Base-by-base conservation (phyloP, 768 basidiomycete species). In the Peribolospora baueri region DNA sequence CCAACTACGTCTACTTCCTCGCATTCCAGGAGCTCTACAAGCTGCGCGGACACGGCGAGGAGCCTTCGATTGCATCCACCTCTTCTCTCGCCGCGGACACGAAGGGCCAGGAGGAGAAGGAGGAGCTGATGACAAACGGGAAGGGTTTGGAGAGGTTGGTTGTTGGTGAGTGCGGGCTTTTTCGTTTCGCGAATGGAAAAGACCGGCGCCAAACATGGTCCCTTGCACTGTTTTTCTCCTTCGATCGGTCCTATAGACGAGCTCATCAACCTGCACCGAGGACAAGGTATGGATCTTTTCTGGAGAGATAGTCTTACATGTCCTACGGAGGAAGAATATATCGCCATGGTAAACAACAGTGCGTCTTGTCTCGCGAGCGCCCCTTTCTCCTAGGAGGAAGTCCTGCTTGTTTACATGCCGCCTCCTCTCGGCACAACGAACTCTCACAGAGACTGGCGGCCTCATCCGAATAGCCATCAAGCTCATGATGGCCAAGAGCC, bases 301-400 rank as follows among this genome's bases (percentile, higher is more conserved):
- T 98, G 90, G 90, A 73, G 91, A 53, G 91, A 97, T 63, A 81
- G 80, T 5, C 67, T 97, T 14, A 77, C 74, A 46, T 95, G 91
- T 64, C 91, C 91, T 4, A 83, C 82, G 0, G 91, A 98, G 65
- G 82, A 87, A 57, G 84, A 98, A 62, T 98, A 97, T 63, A 74
- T 98, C 43, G 68, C 74, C 3, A 98, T 98, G 91, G 91, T 97
- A 41, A 86, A 88, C 66, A 84, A 90, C 63, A 98, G 91, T 91
- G 63, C 61, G 72, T 65, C 63, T 59, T 68, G 64, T 51, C 47
- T n/a, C 25, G 25, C 25, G 25, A 25, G 25, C 2, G 13, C n/a
- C 42, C 39, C 46, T 49, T 43, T 14, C 50, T 50, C 9, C 46
- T 11, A 6, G 14, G 5, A 40, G 57, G 50, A 54, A 51, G 51